Percentiles rank a stretch among this genome's conserved stretches.
phyloP scores from a whole-genome alignment of 495 filamentous ascomycete species.

The Haplographium delicatum region DNA sequence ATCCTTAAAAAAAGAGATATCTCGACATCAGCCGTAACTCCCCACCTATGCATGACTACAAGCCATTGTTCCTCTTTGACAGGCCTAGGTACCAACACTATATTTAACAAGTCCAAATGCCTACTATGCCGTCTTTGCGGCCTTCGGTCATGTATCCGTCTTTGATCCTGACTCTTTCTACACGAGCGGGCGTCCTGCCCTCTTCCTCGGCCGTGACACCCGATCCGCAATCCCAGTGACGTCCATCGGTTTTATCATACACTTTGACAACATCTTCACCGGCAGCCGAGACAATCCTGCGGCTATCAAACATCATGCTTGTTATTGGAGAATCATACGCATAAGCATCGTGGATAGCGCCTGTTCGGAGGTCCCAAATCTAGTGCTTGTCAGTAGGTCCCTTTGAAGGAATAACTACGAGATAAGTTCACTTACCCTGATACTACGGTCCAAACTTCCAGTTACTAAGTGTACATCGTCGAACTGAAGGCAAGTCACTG shows the following conservation, averaged over 20 bases:
- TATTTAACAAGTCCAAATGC: constrained; percentile 93
- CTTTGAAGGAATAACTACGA: background rate
- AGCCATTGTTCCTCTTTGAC: too few relatives aligned
- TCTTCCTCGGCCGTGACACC: constrained; percentile 61
- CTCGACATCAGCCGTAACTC: too few relatives aligned
- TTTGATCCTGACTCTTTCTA: constrained; percentile 84
- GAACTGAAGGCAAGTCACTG: constrained; percentile 93
- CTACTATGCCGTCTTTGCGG: constrained; percentile 79
- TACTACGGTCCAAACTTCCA: constrained; percentile 87
- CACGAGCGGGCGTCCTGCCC: constrained; percentile 55
- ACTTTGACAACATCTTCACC: constrained; percentile 93
- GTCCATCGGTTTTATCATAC: constrained; percentile 93
- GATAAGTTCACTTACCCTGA: constrained; percentile 64
- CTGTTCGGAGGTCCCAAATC: constrained; percentile 99
- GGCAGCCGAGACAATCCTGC: constrained; percentile 85
- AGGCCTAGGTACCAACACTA: too few relatives aligned
- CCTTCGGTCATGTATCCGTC: constrained; percentile 95
- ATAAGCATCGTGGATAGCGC: constrained; percentile 92
- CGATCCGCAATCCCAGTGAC: constrained; percentile 95
- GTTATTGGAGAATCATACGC: constrained; percentile 92
- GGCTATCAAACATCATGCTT: constrained; percentile 95
- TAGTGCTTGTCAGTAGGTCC: constrained; percentile 33
- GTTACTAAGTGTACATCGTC: constrained; percentile 95
- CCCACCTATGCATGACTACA: too few relatives aligned
- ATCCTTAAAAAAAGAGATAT: too few relatives aligned